Percentiles rank a stretch among this genome's conserved stretches.
Conservation (phyloP, 345 rosid genomes). For the Cardamine resedifolia region DNA sequence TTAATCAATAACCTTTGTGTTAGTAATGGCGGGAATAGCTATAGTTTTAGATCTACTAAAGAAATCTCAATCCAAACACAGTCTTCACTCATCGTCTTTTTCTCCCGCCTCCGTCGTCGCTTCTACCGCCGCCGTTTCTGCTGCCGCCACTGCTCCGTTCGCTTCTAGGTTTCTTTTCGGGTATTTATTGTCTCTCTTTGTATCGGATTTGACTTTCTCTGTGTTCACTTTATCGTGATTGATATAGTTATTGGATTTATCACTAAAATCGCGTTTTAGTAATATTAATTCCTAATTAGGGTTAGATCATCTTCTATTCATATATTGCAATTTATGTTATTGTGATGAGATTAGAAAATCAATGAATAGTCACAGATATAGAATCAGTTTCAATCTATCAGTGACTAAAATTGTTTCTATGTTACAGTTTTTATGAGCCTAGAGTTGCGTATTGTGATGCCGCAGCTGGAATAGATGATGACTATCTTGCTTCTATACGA, state of each 20-base stretch:
- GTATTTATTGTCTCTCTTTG: conserved; percentile 40
- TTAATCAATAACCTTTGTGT: not conserved
- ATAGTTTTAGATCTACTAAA: conserved; percentile 69
- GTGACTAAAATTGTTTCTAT: conserved; percentile 25
- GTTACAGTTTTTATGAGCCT: conserved; percentile 51
- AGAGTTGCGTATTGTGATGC: conserved; percentile 89
- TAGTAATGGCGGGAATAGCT: conserved; percentile 81
- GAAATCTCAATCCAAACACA: conserved; percentile 63
- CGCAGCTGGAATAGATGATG: conserved; percentile 60
- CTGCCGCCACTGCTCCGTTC: conserved; percentile 67
- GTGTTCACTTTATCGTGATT: conserved; percentile 16
- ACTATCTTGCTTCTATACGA: conserved; percentile 47
- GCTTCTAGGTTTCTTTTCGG: conserved; percentile 79
- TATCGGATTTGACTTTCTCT: conserved; percentile 8
- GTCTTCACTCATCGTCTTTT: conserved; percentile 53
- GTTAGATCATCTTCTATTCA: not conserved
- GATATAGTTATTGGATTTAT: conserved; percentile 10
- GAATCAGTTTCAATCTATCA: not conserved
- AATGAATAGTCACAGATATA: not conserved
- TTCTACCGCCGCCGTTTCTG: conserved; percentile 58
- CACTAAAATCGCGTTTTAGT: not conserved
- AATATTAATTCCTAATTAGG: conserved; percentile 11
- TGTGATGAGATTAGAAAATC: not conserved
- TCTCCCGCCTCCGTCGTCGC: conserved; percentile 60
- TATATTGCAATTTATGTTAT: not conserved